Conservation (phyloP, 2,329 filamentous ascomycete genomes). For the Ceratocystis diversiconidia region DNA sequence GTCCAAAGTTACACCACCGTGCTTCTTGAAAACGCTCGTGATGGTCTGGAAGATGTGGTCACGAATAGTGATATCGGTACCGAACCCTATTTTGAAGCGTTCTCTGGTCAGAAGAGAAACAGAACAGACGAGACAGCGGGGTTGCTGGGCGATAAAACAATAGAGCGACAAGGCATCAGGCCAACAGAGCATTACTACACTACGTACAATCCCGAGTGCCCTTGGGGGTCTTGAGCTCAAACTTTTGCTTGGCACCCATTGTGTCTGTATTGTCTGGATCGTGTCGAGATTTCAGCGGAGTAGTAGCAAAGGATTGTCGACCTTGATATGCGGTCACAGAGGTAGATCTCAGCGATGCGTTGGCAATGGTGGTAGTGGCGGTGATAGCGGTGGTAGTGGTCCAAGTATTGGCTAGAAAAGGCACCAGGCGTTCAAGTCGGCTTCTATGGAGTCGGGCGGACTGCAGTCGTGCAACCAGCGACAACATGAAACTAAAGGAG, state of each 20-base stretch:
- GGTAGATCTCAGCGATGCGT: not conserved
- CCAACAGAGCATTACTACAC: not conserved
- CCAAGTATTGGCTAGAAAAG: not conserved
- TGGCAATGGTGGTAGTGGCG: not conserved
- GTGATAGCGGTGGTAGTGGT: not conserved
- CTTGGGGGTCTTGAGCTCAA: constrained; percentile 77
- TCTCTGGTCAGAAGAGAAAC: constrained; percentile 4
- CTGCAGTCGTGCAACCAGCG: constrained; percentile 1
- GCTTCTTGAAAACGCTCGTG: constrained; percentile 66
- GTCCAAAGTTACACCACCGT: constrained; percentile 67
- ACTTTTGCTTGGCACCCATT: constrained; percentile 35
- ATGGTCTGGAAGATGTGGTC: constrained; percentile 68
- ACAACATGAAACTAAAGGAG: not conserved
- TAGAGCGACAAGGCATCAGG: not conserved
- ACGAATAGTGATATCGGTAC: constrained; percentile 63
- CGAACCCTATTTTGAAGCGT: constrained; percentile 38
- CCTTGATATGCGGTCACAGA: not conserved
- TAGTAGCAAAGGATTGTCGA: not conserved
- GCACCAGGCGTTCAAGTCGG: constrained; percentile 1
- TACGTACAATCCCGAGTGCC: constrained; percentile 67
- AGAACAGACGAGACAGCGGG: not conserved
- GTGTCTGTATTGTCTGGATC: not conserved
- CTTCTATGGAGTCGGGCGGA: constrained; percentile 9
- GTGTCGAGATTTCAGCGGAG: not conserved
- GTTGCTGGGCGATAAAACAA: constrained; percentile 4